Base-by-base conservation (phyloP, 2,329 filamentous ascomycete species). In the Fusarium vanettenii region DNA sequence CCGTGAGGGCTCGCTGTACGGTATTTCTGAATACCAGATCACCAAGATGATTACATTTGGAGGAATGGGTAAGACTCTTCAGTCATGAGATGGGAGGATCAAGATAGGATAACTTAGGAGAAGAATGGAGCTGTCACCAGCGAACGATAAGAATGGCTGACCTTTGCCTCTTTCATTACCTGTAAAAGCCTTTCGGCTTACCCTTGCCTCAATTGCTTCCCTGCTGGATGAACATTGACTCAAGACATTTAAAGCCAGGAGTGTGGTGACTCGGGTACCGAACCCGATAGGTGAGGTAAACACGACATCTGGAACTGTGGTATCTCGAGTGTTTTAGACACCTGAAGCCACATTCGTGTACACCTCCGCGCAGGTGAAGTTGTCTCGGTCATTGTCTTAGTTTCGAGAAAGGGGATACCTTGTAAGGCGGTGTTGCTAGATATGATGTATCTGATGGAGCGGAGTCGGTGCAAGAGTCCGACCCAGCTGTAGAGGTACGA, bases 1-100 rank as follows among this genome's bases (percentile, higher is more conserved):
- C 3, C 87, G 93, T 52, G 94, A 97, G 82, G 94, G 94, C 10
- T 93, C 92, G 73, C 89, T 91, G 81, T 93, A 95, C 70, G 94
- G 94, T 18, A 91, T 95, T 71, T 90, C 91, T 16, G 94, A 96
- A 84, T 96, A 95, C 81, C 88, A 92, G 80, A 84, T 89, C 48
- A 93, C 92, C 74, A 96, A 96, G 87, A 93, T 89, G 80, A 78
- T 85, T 39, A 85, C 89, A 13, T 86, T 84, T 66, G 89, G 89
- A 18, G 88, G 88, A 9, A 88, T 90, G 86, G 86, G 85, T 48
- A 85, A 89, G 83, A 84, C 87, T n/a, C 80, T 91, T 70, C 87
- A 91, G 80, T 39, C 33, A 45, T 78, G 22, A 73, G 45, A 10
- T 31, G 6, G 5, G 18, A 39, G 6, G 27, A 55, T 33, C 18